Evolutionary conservation across 768 basidiomycete genomes (phyloP).

Genomic region (Macrolepiota albuminosa): DNA sequence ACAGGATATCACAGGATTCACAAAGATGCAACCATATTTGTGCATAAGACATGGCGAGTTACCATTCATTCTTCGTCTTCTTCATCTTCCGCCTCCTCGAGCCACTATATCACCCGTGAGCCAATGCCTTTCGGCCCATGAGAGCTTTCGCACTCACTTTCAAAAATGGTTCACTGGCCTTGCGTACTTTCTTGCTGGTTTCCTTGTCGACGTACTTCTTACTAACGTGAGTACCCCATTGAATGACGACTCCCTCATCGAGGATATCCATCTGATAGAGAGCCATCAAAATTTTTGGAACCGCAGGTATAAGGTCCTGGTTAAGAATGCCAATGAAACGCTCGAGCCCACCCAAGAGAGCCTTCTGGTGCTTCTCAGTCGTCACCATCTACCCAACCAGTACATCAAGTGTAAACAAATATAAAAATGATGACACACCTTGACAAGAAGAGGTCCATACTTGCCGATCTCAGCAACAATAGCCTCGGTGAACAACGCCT

Average conservation of each 20-base stretch:
- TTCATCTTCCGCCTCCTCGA: constrained; percentile 83
- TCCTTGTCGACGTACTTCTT: constrained; percentile 97
- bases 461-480: constrained; percentile 59
- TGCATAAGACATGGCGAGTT: background rate
- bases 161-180: constrained; percentile 93
- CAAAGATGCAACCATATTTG: background rate
- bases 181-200: constrained; percentile 90
- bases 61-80: constrained; percentile 31
- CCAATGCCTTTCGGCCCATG: constrained; percentile 1
- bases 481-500: constrained; percentile 76
- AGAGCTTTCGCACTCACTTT: constrained; percentile 47
- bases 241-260: constrained; percentile 83
- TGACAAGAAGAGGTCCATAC: constrained; percentile 68
- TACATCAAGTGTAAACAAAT: constrained; percentile 4
- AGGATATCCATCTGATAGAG: constrained; percentile 91
- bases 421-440: constrained; percentile 43
- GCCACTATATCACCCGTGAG: constrained; percentile 53
- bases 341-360: constrained; percentile 90
- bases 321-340: constrained; percentile 71
- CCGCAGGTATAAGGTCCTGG: constrained; percentile 62
- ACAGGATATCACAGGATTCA: background rate
- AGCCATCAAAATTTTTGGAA: constrained; percentile 92
- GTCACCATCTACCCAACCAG: constrained; percentile 61
- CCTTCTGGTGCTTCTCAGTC: constrained; percentile 94
- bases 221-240: constrained; percentile 96